Evolutionary conservation across 768 basidiomycete species (phyloP).

Genomic region (Brasilioporus rufonigricans): DNA sequence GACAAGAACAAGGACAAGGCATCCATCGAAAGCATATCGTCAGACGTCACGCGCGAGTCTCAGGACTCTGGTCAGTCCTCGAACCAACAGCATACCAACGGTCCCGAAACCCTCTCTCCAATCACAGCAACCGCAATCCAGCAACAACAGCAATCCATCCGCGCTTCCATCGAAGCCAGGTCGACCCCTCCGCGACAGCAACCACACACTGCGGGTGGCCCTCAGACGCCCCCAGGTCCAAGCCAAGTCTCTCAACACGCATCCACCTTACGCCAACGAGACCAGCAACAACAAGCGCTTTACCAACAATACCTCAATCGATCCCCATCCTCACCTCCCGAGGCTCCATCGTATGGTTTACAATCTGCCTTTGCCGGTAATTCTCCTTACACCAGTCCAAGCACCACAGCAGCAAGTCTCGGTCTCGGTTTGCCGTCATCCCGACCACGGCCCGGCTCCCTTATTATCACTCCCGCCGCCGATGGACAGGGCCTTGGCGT

Average conservation of each 20-base stretch:
- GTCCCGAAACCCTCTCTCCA: slow-evolving; percentile 43
- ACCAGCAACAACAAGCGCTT: slow-evolving; percentile 83
- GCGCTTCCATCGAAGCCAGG: slow-evolving; percentile 16
- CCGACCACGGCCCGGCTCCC: slow-evolving; percentile 72
- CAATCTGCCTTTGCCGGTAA: slow-evolving; percentile 61
- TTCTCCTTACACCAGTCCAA: slow-evolving; percentile 40
- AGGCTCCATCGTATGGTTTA: slow-evolving; percentile 74
- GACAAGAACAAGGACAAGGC: slow-evolving; percentile 68
- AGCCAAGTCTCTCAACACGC: slow-evolving; percentile 58
- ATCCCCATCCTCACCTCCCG: slow-evolving; percentile 77
- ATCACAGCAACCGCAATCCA: slow-evolving; percentile 53
- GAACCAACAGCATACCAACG: slow-evolving; percentile 35
- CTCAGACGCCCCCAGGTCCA: slow-evolving; percentile 29
- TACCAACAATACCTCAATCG: slow-evolving; percentile 89
- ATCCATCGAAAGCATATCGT: slow-evolving; percentile 51
- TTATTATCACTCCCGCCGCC: slow-evolving; percentile 61
- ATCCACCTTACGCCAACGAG: slow-evolving; percentile 75
- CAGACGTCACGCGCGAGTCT: slow-evolving; percentile 48
- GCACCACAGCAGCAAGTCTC: slow-evolving; percentile 40
- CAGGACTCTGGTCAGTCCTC: slow-evolving; percentile 64
- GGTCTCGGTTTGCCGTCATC: slow-evolving; percentile 47
- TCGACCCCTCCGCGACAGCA: slow-evolving; percentile 22
- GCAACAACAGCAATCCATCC: slow-evolving; percentile 49
- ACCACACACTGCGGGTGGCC: slow-evolving; percentile 20
- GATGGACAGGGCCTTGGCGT: slow-evolving; percentile 63